Evolutionary conservation across 2,329 filamentous ascomycete genomes (phyloP).

Genomic region (Alternaria postmessia): DNA sequence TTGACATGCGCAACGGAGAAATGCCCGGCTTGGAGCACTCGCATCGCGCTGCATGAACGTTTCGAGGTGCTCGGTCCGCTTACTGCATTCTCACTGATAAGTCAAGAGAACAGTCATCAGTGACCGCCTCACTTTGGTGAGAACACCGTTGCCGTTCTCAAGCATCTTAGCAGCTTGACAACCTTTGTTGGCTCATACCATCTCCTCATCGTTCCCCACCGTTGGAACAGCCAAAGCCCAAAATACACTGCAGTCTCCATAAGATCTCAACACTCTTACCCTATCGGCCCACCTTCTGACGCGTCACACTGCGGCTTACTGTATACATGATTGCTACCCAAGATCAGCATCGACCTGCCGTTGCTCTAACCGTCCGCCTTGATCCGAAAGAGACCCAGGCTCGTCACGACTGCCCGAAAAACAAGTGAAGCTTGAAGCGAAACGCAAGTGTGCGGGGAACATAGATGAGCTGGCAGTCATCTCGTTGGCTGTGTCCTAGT

Average conservation of each 20-base stretch:
- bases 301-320: slow-evolving; percentile 9
- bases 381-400: slow-evolving; percentile 8
- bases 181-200: slow-evolving; percentile 3
- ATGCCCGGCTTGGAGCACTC: slow-evolving; percentile 1
- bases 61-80: slow-evolving; percentile 11
- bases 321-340: background rate
- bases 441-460: slow-evolving; percentile 20
- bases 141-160: background rate
- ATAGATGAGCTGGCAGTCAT: slow-evolving; percentile 6
- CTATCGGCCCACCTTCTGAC: slow-evolving; percentile 15
- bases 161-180: background rate
- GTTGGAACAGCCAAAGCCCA: slow-evolving; percentile 4
- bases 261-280: slow-evolving; percentile 1
- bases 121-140: slow-evolving; percentile 8
- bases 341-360: slow-evolving; percentile 9
- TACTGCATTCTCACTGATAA: slow-evolving; percentile 9
- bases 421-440: slow-evolving; percentile 10
- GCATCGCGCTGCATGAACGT: slow-evolving; percentile 6
- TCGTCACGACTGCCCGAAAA: slow-evolving; percentile 8
- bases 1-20: slow-evolving; percentile 3
- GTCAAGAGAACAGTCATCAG: slow-evolving; percentile 5
- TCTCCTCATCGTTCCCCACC: background rate
- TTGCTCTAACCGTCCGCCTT: slow-evolving; percentile 7
- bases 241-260: slow-evolving; percentile 3
- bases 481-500: slow-evolving; percentile 4